Evolutionary conservation across 164 flowering plant species (phyloP), one percentile per base, ranked within the genome.

Genomic region (Malania oleifera): DNA sequence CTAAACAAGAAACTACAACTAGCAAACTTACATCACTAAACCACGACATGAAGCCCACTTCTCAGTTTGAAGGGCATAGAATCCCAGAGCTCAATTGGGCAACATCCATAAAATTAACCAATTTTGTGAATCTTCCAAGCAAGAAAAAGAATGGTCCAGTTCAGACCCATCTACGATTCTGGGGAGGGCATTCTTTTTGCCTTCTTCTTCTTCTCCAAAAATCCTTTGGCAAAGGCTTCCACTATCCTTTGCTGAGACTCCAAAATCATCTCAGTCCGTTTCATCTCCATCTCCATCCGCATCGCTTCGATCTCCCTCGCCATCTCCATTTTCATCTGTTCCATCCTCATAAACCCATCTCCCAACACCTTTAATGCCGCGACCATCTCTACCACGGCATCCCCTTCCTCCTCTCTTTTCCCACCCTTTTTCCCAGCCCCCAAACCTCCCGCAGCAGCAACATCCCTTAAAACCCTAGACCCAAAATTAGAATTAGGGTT

Each of bases 271-370:
- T 79, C 76, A 0, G 82, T 76, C 37, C 79, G 66, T 73, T 83
- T 83, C 79, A 77, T 69, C 69, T 82, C 87, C 83, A 77, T 79
- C 52, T 83, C 85, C 88, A 83, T 83, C 25, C 82, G 52, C 85
- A 77, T 80, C 8, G 69, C 62, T 66, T 83, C 85, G 0, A 75
- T 71, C 71, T 80, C 82, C 61, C 82, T 61, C 10, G 75, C 80
- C 88, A 83, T 78, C 61, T 77, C 77, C 76, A 83, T 83, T 72
- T 81, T 83, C 78, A 69, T 74, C 64, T 70, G 71, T 68, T 81
- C 82, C 62, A 76, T 71, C 59, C 74, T 75, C 71, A 79, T 79
- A 65, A 81, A 81, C 57, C 82, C 82, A 39, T 81, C 85, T 23
- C 84, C 89, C 65, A 81, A 50, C 27, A 69, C 51, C 69, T 74